Base-by-base conservation (phyloP, 2,329 filamentous ascomycete species). In the Cucurbitaria berberidis region DNA sequence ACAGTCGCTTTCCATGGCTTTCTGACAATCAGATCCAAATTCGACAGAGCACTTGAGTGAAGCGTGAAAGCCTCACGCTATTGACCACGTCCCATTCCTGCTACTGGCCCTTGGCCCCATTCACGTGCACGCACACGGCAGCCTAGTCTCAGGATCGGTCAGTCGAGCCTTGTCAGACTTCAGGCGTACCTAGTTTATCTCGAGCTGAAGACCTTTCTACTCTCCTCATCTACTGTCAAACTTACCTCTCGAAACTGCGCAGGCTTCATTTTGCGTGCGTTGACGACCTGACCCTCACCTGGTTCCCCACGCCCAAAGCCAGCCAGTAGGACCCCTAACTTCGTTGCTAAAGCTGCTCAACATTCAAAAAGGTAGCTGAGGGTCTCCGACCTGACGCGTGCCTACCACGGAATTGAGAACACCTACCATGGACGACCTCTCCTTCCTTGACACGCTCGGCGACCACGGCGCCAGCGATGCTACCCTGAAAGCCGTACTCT, bases 401-500 rank as follows among this genome's bases (percentile, higher is more conserved):
- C 11, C 19, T 39, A 22, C 2, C 13, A 15, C 19, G 24, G 21
- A 21, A 7, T 5, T 24, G 19, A 3, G 21, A 11, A 18, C 40
- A 52, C 24, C 45, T 57, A 57, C 45, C 26, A 68, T 64, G 62
- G 59, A 67, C 51, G 60, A 64, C 46, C 58, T 68, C 48, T 50
- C 48, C 22, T 72, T 70, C 45, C 55, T 69, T 22, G 53, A 63
- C 32, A 43, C 45, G 27, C 29, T 51, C 19, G 26, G 21, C 45
- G 57, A 54, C 34, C 40, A 36, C 30, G 53, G 48, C 18, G 48
- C 54, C 39, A 53, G 53, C 35, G 55, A 65, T 59, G 75, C 63
- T 30, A 72, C 54, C 45, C 55, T 76, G 19, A 69, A 69, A 19
- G 72, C 72, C 40, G 64, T 68, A 2, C 59, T 74, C n/a, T 60